A percentile compares a stretch with the other conserved stretches of the same genome.
These are phyloP conservation scores for Phytopythium helicoides DNA, from an alignment of 352 stramenopile genomes.

Conservation along the genomic window DNA sequence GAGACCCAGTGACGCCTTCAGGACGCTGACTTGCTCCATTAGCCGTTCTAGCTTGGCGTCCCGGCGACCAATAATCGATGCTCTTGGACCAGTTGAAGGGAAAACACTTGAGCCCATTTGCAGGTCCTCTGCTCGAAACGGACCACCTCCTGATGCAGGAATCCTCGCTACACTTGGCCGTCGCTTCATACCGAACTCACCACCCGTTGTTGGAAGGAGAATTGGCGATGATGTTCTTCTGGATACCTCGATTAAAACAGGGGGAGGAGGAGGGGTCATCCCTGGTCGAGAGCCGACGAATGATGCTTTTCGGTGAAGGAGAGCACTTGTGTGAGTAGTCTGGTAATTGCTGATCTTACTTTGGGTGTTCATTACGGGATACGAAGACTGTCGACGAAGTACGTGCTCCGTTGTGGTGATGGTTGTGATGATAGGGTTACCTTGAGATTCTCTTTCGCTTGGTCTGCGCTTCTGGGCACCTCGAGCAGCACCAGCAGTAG, in stretches of 20 bases:
- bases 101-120: neutral
- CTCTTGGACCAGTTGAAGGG: constrained; percentile 10
- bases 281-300: constrained; percentile 6
- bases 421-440: neutral
- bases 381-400: neutral
- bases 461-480: neutral
- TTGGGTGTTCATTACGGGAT: neutral
- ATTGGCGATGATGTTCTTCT: constrained; percentile 55
- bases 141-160: constrained; percentile 7
- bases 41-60: constrained; percentile 63
- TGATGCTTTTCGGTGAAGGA: neutral
- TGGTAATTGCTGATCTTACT: too few relatives aligned
- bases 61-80: constrained; percentile 30
- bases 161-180: constrained; percentile 61
- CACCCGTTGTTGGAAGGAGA: constrained; percentile 17
- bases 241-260: constrained; percentile 58
- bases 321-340: neutral
- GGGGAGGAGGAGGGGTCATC: constrained; percentile 9
- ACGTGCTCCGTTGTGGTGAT: neutral
- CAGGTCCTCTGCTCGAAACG: neutral
- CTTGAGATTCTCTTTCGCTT: neutral
- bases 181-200: constrained; percentile 27
- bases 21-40: constrained; percentile 68
- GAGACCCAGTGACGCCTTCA: constrained; percentile 70
- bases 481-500: neutral